Conservation (phyloP, 352 stramenopile species). For the Pythium dissotocum region DNA sequence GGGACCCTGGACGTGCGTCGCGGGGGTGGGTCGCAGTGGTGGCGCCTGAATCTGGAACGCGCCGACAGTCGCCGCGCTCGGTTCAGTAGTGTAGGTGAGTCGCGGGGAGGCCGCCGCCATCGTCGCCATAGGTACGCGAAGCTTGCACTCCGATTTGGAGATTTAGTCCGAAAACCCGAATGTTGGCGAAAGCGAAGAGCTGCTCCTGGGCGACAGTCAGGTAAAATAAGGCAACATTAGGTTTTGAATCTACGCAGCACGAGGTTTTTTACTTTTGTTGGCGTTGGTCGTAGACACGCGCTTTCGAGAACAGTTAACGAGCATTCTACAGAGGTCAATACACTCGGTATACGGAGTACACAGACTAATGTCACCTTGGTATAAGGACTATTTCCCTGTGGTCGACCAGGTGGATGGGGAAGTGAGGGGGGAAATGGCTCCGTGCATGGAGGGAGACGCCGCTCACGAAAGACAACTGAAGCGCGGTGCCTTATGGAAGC, state of each 20-base stretch:
- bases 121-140: slow-evolving; percentile 10
- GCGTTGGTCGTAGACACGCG: slow-evolving; percentile 10
- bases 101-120: slow-evolving; percentile 19
- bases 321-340: neutral
- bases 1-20: neutral
- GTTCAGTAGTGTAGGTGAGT: slow-evolving; percentile 1
- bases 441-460: neutral
- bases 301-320: neutral
- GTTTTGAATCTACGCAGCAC: slow-evolving; percentile 16
- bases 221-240: slow-evolving; percentile 37
- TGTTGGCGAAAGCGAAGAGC: slow-evolving; percentile 12
- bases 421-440: neutral
- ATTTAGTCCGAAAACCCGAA: slow-evolving; percentile 4
- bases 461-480: neutral
- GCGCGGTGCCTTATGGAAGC: neutral
- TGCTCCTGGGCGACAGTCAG: neutral
- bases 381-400: neutral
- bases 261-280: slow-evolving; percentile 24
- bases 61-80: neutral
- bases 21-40: neutral
- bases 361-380: neutral
- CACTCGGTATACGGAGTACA: neutral
- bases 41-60: slow-evolving; percentile 10
- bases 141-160: neutral
- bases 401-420: neutral